Evolutionary conservation across 768 basidiomycete genomes (phyloP).

Genomic region (Tricholoma sp.): DNA sequence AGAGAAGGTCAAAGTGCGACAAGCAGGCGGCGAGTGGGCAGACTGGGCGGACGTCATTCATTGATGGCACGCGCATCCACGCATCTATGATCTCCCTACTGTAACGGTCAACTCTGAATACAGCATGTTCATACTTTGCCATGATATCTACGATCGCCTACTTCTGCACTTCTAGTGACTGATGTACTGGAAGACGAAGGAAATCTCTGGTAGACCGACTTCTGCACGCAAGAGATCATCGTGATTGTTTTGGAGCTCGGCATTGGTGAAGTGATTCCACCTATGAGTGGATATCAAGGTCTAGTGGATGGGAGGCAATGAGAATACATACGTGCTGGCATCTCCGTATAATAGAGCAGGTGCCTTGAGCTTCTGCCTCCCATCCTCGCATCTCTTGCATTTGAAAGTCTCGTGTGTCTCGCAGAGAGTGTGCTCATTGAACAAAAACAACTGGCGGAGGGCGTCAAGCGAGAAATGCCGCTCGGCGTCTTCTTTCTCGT

Average conservation of each 20-base stretch:
- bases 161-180: constrained; percentile 54
- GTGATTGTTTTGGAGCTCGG: constrained; percentile 84
- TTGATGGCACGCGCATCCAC: constrained; percentile 21
- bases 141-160: background rate
- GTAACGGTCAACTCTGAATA: background rate
- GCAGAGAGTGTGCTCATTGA: constrained; percentile 80
- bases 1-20: constrained; percentile 73
- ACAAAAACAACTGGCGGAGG: constrained; percentile 85
- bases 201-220: constrained; percentile 75
- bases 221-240: constrained; percentile 94
- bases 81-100: background rate
- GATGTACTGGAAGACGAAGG: constrained; percentile 95
- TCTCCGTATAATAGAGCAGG: constrained; percentile 92
- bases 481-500: constrained; percentile 93
- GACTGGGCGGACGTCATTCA: constrained; percentile 63
- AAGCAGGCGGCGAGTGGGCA: constrained; percentile 66
- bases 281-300: constrained; percentile 31
- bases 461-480: constrained; percentile 91
- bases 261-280: constrained; percentile 97
- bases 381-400: constrained; percentile 86
- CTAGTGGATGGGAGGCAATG: background rate
- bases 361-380: constrained; percentile 77
- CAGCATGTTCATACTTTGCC: background rate
- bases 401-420: constrained; percentile 99
- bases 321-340: constrained; percentile 82